Conservation (phyloP, 768 basidiomycete species). For the Leucocoprinus birnbaumii region DNA sequence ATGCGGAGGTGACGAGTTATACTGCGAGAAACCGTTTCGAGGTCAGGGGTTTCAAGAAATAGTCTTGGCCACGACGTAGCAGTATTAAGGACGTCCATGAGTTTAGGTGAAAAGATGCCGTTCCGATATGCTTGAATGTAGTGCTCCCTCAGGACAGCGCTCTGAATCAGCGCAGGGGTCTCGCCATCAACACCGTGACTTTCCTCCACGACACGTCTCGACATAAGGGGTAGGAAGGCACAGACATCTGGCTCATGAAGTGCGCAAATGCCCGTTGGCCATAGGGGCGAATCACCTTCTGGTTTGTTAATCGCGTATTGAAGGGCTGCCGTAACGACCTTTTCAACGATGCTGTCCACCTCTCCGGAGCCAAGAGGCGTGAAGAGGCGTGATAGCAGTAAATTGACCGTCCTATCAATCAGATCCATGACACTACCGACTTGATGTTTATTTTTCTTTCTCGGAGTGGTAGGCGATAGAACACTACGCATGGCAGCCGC, state of each 20-base stretch:
- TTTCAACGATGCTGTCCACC: conserved; percentile 60
- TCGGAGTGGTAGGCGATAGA: conserved; percentile 45
- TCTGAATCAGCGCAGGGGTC: conserved; percentile 28
- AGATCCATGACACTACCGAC: conserved; percentile 75
- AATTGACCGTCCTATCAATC: conserved; percentile 64
- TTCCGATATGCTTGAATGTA: conserved; percentile 65
- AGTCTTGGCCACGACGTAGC: conserved; percentile 67
- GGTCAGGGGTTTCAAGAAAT: conserved; percentile 79
- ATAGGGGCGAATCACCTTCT: conserved; percentile 41
- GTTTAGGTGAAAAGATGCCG: conserved; percentile 53
- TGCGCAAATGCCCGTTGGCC: conserved; percentile 57
- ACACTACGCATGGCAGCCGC: conserved; percentile 56
- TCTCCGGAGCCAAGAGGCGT: conserved; percentile 58
- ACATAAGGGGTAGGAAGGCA: conserved; percentile 50
- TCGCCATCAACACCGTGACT: conserved; percentile 26
- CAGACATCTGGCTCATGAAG: conserved; percentile 60
- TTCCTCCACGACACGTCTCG: conserved; percentile 36
- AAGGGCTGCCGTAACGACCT: conserved; percentile 69
- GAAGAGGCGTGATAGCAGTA: conserved; percentile 48
- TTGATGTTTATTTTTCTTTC: conserved; percentile 49
- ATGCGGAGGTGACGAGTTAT: conserved; percentile 60
- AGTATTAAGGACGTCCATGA: conserved; percentile 58
- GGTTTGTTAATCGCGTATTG: conserved; percentile 74
- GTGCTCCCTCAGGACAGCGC: conserved; percentile 32
- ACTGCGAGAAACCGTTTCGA: conserved; percentile 60